phyloP scores from a whole-genome alignment of 345 rosid genomes.

The Nephelium lappaceum region DNA sequence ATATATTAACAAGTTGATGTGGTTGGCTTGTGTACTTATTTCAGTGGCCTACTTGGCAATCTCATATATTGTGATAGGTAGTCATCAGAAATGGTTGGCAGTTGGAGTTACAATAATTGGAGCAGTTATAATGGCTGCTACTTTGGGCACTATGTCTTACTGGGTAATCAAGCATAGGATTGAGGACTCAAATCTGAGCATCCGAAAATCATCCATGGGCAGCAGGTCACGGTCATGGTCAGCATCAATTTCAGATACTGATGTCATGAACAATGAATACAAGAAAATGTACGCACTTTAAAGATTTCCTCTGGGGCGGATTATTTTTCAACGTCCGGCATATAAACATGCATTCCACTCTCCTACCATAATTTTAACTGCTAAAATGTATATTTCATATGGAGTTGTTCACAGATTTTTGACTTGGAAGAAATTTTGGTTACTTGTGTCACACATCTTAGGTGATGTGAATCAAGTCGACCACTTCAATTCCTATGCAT shows the following conservation, averaged over 20 bases:
- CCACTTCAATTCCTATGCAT: neutral
- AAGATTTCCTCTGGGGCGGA: neutral
- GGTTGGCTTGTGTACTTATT: conserved; percentile 87
- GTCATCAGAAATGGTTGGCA: conserved; percentile 73
- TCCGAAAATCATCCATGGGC: conserved; percentile 57
- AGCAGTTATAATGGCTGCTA: conserved; percentile 78
- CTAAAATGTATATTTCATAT: conserved; percentile 19
- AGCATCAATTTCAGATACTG: conserved; percentile 65
- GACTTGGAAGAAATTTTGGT: neutral
- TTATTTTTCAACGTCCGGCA: neutral
- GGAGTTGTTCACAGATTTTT: conserved; percentile 2
- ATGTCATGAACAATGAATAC: conserved; percentile 57
- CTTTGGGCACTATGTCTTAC: conserved; percentile 88
- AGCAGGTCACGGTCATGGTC: conserved; percentile 70
- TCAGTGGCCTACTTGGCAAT: conserved; percentile 81
- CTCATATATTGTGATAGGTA: conserved; percentile 82
- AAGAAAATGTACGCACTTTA: conserved; percentile 86
- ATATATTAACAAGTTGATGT: conserved; percentile 87
- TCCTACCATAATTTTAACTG: neutral
- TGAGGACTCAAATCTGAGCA: conserved; percentile 66
- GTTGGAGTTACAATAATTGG: conserved; percentile 81
- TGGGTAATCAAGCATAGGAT: conserved; percentile 90
- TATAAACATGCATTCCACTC: neutral
- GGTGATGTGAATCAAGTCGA: neutral
- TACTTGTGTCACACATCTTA: neutral